Evolutionary conservation across 805 yeast species (phyloP), one percentile per base, ranked within the genome.

Genomic region (Saccharomycopsis sp.): DNA sequence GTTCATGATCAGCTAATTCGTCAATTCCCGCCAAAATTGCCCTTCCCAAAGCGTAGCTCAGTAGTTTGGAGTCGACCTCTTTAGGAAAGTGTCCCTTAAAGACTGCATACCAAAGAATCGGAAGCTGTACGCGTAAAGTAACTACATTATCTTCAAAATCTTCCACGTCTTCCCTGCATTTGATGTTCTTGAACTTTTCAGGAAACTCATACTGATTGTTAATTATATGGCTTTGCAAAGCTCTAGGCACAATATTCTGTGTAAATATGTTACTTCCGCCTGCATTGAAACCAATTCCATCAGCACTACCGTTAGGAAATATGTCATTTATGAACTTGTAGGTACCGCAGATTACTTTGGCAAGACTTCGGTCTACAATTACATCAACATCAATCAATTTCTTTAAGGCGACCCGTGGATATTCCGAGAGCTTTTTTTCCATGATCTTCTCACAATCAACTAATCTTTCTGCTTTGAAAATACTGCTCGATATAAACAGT

Each of bases 61-160:
- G 25, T 15, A 25, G 24, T 49, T 22, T 22, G 14, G 19, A n/a
- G 7, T 49, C 24, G 20, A 22, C 3, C 8, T 8, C 25, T 53
- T 14, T 12, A 19, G 3, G 35, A 41, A 23, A 22, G 17, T 22
- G 24, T 12, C 15, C 14, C 35, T 50, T 50, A 8, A 42, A 25
- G 15, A 50, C 52, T 8, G 42, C 19, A 22, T 25, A 35, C 19
- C 65, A 63, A 29, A 67, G 55, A 2, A 63, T 66, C 1, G 66
- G 63, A 2, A 67, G 49, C n/a, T 63, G 62, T 3, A 67, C 53
- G 7, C 64, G 65, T 35, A 68, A n/a, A 3, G 20, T 50, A 3
- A 66, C 67, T 3, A 56, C 14, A 14, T 60, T 61, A 9, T 55
- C 49, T 19, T 44, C 60, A 8, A 12, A 22, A 12, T 35, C 34